Percentiles rank a stretch among this genome's conserved stretches.
Conservation (phyloP, 208 protist genomes). For the Acanthamoeba culbertsoni region DNA sequence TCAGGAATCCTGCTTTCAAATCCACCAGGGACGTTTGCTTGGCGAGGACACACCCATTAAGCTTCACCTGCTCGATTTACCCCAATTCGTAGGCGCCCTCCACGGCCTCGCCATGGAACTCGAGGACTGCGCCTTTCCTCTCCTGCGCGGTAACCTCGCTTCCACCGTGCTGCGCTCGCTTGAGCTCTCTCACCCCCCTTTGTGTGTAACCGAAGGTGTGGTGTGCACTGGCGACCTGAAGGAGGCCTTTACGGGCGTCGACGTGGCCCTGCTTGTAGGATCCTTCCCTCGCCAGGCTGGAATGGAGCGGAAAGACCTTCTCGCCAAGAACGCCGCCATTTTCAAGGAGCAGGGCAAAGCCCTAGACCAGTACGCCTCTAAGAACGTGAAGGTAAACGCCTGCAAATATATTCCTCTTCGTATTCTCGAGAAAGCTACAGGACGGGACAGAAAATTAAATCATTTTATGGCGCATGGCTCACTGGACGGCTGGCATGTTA, state of each 20-base stretch:
- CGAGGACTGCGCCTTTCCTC: conserved; percentile 81
- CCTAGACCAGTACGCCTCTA: conserved; percentile 87
- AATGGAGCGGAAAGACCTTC: conserved; percentile 96
- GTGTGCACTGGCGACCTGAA: conserved; percentile 72
- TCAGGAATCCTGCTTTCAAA: background rate
- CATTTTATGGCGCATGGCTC: too few relatives aligned
- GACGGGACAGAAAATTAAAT: too few relatives aligned
- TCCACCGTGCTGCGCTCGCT: background rate
- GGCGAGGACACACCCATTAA: conserved; percentile 65
- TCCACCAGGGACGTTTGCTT: background rate
- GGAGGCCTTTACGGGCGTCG: conserved; percentile 79
- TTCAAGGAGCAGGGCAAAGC: conserved; percentile 92
- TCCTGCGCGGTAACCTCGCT: conserved; percentile 62
- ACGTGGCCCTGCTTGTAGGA: conserved; percentile 86
- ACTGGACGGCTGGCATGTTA: conserved; percentile 84
- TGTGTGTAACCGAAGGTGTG: conserved; percentile 44
- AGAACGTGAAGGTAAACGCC: conserved; percentile 88
- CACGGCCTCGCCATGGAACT: conserved; percentile 85
- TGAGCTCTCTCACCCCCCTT: background rate
- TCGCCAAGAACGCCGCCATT: conserved; percentile 94
- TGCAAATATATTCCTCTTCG: background rate
- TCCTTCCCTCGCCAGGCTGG: conserved; percentile 88
- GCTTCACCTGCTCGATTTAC: conserved; percentile 84
- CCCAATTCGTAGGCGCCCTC: conserved; percentile 61
- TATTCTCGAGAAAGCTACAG: background rate